Base-by-base conservation (phyloP, 768 basidiomycete species). In the Gloeopeniophorella convolvens region DNA sequence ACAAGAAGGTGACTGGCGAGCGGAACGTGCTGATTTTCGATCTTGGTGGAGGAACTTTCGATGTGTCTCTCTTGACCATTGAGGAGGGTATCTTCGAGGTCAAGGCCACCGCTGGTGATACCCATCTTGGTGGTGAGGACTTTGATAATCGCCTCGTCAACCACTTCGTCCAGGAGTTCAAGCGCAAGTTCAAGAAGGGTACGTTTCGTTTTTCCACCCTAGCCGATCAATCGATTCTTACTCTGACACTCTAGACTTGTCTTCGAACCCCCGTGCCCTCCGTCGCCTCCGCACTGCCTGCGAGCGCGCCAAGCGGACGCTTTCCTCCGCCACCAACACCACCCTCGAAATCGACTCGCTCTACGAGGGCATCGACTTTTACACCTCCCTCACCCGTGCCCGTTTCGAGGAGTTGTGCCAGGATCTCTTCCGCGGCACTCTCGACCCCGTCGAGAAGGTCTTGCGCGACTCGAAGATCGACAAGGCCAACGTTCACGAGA, bases 21-120 rank as follows among this genome's bases (percentile, higher is more conserved):
- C 85, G 87, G 54, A 95, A 96, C 66, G 93, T 98, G 61, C 80
- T 97, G 64, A 95, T 97, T 68, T 97, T 96, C 74, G 94, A 98
- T 77, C 85, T 97, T 33, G 94, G 93, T 56, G 94, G 94, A 75
- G 94, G 93, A 74, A 96, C 94, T 31, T 97, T 95, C 70, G 93
- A 96, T 82, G 93, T 95, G 30, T 95, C 93, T 26, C 88, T 97
- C 50, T 73, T 97, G 54, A 94, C 90, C 51, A 95, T 96, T 56
- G 91, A 93, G 67, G 93, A 94, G 70, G 93, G 93, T 70, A 93
- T 96, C 69, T 95, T 96, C 72, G 94, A 93, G 66, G 94, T 97
- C 70, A 90, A 94, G 79, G 92, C 94, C 49, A 96, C 93, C 50
- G 93, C 94, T 47, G 94, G 94, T 78, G 93, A 96, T 73, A 96